Conservation (phyloP, 116 monocot species). For the Posidonia oceanica region DNA sequence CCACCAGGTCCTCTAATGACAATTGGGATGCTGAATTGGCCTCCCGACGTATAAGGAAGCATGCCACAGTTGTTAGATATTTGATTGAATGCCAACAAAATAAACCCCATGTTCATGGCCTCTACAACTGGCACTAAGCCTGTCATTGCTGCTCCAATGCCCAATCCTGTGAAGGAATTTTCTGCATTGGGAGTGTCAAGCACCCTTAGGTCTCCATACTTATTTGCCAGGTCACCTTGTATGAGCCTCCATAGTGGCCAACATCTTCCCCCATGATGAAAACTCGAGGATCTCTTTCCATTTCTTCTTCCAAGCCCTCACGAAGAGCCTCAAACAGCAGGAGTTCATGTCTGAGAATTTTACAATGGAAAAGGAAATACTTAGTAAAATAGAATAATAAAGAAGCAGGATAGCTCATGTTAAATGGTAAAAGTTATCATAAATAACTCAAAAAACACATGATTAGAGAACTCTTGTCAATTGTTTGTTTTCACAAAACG, state of each 20-base stretch:
- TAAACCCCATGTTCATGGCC: conserved; percentile 98
- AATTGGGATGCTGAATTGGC: conserved; percentile 82
- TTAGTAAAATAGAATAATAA: neutral
- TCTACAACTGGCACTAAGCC: conserved; percentile 77
- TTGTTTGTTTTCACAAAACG: too few relatives aligned
- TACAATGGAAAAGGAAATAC: neutral
- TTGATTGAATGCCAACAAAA: conserved; percentile 83
- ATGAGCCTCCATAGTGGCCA: conserved; percentile 96
- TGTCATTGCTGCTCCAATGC: conserved; percentile 72
- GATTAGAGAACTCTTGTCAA: neutral
- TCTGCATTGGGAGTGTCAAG: conserved; percentile 96
- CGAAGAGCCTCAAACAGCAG: conserved; percentile 79
- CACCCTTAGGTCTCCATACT: conserved; percentile 80
- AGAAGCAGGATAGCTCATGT: neutral
- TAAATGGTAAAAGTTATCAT: neutral
- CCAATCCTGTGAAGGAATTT: conserved; percentile 95
- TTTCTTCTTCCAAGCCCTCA: conserved; percentile 90
- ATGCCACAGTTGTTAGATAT: conserved; percentile 98
- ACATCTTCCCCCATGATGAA: conserved; percentile 95
- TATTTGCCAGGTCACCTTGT: conserved; percentile 81
- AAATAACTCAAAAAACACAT: neutral
- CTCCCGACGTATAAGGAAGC: conserved; percentile 95
- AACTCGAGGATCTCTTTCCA: conserved; percentile 71
- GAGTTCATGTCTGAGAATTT: conserved; percentile 50
- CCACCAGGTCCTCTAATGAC: conserved; percentile 93